These are phyloP conservation scores for Leucosporidium creatinivorum DNA, from an alignment of 768 basidiomycete genomes.

Conservation along the genomic window DNA sequence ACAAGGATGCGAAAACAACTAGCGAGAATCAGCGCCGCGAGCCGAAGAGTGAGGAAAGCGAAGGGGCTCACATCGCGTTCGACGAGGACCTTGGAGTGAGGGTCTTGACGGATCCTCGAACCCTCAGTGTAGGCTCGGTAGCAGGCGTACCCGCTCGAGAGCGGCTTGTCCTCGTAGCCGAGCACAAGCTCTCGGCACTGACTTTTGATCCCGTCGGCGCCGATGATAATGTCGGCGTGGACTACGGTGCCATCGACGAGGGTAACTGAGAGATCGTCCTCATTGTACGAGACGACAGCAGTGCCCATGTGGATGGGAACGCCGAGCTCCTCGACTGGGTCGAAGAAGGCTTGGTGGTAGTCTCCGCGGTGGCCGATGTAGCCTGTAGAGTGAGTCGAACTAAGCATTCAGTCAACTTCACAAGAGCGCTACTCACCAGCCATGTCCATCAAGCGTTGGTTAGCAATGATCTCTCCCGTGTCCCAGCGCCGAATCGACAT, in stretches of 20 bases:
- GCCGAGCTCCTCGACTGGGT: conserved; percentile 20
- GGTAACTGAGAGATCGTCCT: conserved; percentile 41
- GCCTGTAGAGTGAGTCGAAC: neutral
- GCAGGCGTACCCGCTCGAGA: conserved; percentile 19
- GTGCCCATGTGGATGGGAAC: conserved; percentile 23
- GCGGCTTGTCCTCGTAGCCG: conserved; percentile 21
- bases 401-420: too few species aligned
- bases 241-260: conserved; percentile 48
- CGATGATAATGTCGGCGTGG: conserved; percentile 48
- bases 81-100: neutral
- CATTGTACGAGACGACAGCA: conserved; percentile 39
- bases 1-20: too few species aligned
- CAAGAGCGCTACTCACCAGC: neutral
- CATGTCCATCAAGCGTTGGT: conserved; percentile 22
- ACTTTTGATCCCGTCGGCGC: conserved; percentile 35
- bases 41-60: too few species aligned
- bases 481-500: conserved; percentile 22
- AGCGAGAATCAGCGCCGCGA: too few species aligned
- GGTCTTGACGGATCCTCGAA: conserved; percentile 4
- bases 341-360: conserved; percentile 21
- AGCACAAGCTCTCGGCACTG: conserved; percentile 7
- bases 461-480: conserved; percentile 23
- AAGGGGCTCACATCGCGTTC: too few species aligned
- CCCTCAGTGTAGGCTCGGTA: conserved; percentile 21
- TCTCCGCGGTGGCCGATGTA: conserved; percentile 25